Conservation (phyloP, 352 stramenopile species). For the Phytophthora pseudosyringae region DNA sequence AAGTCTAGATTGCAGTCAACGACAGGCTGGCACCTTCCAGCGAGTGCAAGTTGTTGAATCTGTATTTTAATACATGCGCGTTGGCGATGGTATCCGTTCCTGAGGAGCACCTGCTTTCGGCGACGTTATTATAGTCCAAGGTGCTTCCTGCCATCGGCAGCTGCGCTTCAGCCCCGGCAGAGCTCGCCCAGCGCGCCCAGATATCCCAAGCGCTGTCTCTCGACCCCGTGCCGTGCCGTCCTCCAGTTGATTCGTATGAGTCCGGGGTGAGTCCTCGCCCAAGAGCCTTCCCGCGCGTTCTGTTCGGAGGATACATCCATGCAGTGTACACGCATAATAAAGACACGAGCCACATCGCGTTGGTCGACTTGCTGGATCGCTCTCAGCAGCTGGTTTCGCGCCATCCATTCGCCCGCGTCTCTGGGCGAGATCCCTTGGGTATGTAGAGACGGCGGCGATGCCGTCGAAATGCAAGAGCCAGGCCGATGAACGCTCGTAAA, state of each 20-base stretch:
- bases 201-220: constrained; percentile 7
- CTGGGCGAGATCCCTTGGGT: background rate
- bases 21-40: background rate
- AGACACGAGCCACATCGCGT: constrained; percentile 15
- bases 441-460: constrained; percentile 10
- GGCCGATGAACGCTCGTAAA: background rate
- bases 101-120: constrained; percentile 2
- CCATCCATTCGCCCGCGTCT: background rate
- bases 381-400: constrained; percentile 17
- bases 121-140: background rate
- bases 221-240: background rate
- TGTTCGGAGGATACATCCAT: constrained; percentile 9
- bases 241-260: constrained; percentile 3
- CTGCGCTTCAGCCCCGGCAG: background rate
- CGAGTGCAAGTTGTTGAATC: background rate
- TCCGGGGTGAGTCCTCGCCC: background rate
- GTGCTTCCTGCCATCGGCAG: constrained; percentile 11
- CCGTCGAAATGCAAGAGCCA: constrained; percentile 4
- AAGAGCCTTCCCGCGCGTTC: background rate
- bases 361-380: constrained; percentile 3
- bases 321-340: background rate
- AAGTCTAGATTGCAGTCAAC: background rate
- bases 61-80: background rate
- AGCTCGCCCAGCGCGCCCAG: constrained; percentile 1
- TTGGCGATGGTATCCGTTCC: background rate